These are phyloP conservation scores for Candida albicans DNA, from an alignment of 1,139 yeast species.

Conservation along the genomic window DNA sequence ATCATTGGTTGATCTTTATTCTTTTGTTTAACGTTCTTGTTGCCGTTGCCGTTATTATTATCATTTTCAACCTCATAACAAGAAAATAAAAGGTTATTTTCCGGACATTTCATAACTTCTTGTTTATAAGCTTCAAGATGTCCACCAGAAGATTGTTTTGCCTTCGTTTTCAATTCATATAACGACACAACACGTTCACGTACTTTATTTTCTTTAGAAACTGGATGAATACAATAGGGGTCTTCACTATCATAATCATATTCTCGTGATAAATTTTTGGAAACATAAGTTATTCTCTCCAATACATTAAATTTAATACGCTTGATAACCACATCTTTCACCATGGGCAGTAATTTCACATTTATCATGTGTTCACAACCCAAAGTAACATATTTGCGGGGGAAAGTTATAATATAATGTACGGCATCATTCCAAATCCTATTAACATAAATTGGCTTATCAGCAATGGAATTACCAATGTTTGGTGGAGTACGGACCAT, in stretches of 20 bases:
- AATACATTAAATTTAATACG: constrained; percentile 70
- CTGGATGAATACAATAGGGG: constrained; percentile 30
- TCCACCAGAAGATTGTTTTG: constrained; percentile 31
- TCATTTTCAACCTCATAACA: constrained; percentile 45
- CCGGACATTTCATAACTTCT: constrained; percentile 55
- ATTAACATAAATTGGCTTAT: constrained; percentile 80
- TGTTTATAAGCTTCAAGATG: constrained; percentile 49
- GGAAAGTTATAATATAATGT: constrained; percentile 76
- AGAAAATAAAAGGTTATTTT: constrained; percentile 60
- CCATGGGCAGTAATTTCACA: constrained; percentile 72
- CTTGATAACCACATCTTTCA: constrained; percentile 66
- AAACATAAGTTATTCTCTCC: constrained; percentile 70
- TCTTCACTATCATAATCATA: constrained; percentile 57
- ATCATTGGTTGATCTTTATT: constrained; percentile 25
- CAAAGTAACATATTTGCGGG: constrained; percentile 70
- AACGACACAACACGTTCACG: constrained; percentile 59
- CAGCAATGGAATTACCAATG: constrained; percentile 68
- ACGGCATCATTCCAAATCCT: constrained; percentile 80
- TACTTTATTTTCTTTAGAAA: constrained; percentile 23
- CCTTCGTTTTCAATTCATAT: constrained; percentile 61
- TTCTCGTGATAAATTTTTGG: constrained; percentile 54
- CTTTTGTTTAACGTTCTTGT: constrained; percentile 16
- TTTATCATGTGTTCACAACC: constrained; percentile 63
- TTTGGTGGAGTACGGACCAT: constrained; percentile 80
- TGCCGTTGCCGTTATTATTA: constrained; percentile 6